Conservation (phyloP, 169 alveolate genomes). For the Cryptosporidium viatorum region DNA sequence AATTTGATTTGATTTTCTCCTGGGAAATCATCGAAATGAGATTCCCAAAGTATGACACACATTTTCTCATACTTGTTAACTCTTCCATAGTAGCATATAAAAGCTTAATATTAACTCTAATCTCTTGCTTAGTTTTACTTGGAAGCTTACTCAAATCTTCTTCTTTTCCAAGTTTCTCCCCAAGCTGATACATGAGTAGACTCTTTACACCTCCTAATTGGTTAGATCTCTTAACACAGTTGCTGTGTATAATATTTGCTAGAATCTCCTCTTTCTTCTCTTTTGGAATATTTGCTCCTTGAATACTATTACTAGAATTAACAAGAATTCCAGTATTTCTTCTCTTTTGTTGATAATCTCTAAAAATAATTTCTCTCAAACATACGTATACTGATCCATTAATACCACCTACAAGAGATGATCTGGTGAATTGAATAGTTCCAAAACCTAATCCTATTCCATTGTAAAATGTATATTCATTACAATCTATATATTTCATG, state of each 20-base stretch:
- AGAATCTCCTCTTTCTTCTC: slow-evolving; percentile 18
- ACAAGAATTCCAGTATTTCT: too few species aligned
- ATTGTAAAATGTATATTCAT: slow-evolving; percentile 11
- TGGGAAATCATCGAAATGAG: not conserved
- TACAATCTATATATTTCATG: not conserved
- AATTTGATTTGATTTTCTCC: not conserved
- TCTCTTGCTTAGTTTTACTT: slow-evolving; percentile 17
- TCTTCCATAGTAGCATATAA: slow-evolving; percentile 30
- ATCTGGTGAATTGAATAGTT: slow-evolving; percentile 16
- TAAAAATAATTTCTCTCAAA: slow-evolving; percentile 31
- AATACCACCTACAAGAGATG: slow-evolving; percentile 31
- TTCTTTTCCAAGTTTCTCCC: not conserved
- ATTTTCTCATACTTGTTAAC: slow-evolving; percentile 21
- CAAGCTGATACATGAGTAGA: not conserved
- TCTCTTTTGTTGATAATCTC: not conserved
- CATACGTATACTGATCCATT: slow-evolving; percentile 6
- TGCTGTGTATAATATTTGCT: slow-evolving; percentile 1
- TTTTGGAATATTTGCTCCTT: not conserved
- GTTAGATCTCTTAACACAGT: not conserved
- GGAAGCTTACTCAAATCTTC: not conserved
- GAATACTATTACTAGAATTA: too few species aligned
- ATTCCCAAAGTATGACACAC: slow-evolving; percentile 4
- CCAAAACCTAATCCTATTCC: slow-evolving; percentile 67
- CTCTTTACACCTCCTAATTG: not conserved
- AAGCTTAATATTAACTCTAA: slow-evolving; percentile 25